Evolutionary conservation across 805 yeast species (phyloP).

Genomic region (Debaryomyces hansenii): DNA sequence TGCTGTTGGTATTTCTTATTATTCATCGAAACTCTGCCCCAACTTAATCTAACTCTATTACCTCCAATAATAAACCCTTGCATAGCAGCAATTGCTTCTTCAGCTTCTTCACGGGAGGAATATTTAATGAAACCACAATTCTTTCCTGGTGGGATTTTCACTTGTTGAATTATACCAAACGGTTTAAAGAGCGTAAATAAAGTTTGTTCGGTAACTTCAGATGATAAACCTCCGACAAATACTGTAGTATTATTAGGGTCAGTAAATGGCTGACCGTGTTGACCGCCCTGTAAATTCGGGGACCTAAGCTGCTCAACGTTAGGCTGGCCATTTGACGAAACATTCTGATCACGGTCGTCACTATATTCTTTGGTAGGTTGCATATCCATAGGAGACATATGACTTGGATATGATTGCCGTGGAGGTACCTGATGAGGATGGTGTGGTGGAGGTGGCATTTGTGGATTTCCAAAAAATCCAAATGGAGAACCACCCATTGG

Average conservation of each 20-base stretch:
- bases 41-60: conserved; percentile 76
- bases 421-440: conserved; percentile 7
- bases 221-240: conserved; percentile 74
- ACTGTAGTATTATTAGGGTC: conserved; percentile 74
- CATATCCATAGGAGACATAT: conserved; percentile 4
- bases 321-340: background rate
- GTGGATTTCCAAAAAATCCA: conserved; percentile 15
- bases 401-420: background rate
- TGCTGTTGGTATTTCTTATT: conserved; percentile 34
- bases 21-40: conserved; percentile 65
- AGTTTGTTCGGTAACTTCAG: conserved; percentile 61
- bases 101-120: conserved; percentile 76
- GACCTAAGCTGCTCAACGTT: conserved; percentile 4
- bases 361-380: background rate
- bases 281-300: conserved; percentile 7
- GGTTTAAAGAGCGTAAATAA: conserved; percentile 64
- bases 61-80: conserved; percentile 89
- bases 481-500: conserved; percentile 10
- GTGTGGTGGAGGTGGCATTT: conserved; percentile 9
- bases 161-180: conserved; percentile 67
- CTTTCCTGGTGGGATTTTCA: conserved; percentile 77
- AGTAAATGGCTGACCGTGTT: conserved; percentile 27
- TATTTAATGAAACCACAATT: conserved; percentile 90
- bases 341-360: background rate
- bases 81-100: conserved; percentile 80